Evolutionary conservation across 192 early-diverging fungal species (phyloP), one percentile per base, ranked within the genome.

Genomic region (Rhizoclosmatium globosum): DNA sequence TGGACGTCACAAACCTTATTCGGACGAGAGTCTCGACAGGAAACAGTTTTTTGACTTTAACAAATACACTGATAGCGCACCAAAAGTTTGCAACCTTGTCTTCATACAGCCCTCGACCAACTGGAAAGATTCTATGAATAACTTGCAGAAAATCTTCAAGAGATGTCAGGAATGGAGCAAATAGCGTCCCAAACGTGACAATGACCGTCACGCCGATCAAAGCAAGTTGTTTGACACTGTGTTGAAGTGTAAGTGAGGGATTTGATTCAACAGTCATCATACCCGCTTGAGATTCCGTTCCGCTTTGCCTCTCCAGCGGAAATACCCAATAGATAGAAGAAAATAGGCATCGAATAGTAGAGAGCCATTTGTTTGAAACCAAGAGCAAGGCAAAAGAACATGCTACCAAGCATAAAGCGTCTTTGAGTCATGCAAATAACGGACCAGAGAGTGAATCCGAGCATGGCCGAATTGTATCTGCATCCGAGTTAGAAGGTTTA

Each of bases 21-120:
- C 87, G 85, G 15, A 95, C 82, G 1, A 96, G 87, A 3, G 85
- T 47, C 44, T 89, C 79, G 38, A 92, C 71, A 19, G 82, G 78
- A 72, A 94, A 91, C 19, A 94, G 72, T 4, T 89, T 82, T 9
- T 94, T 92, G 60, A 97, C 75, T 74, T 98, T 98, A 74, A 99
- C 78, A 9, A 91, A 84, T 2, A 97, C 89, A 60, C 93, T 97
- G 2, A 96, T 53, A 0, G 96, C 94, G 79, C 98, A 99, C 98
- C 98, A 99, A 6, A 99, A 78, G 77, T 98, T 99, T 50, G 95
- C 96, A 2, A 99, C 98, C 82, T 99, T 99, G 86, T 99, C 98
- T 81, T 99, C 97, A 82, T 96, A 99, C 17, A 99, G 83, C 0
- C 98, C 98, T 42, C 98, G 91, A 15, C 92, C 90, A 6, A 99